Evolutionary conservation across 2,329 filamentous ascomycete genomes (phyloP).

Genomic region (Cladosporium velox): DNA sequence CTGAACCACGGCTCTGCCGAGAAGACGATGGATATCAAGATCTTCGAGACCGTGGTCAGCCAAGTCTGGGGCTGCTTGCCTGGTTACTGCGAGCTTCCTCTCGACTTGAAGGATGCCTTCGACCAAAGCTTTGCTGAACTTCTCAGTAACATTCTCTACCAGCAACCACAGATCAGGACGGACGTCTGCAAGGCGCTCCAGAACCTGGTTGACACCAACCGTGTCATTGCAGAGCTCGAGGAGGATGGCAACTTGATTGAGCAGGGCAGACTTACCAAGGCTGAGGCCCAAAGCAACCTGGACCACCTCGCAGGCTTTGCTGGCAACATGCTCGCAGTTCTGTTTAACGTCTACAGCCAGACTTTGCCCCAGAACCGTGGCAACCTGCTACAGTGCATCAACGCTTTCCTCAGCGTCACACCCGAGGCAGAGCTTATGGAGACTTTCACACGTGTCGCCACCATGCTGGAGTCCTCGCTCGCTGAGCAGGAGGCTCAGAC

Average conservation of each 20-base stretch:
- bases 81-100: constrained; percentile 89
- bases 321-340: constrained; percentile 85
- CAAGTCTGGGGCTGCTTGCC: constrained; percentile 94
- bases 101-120: constrained; percentile 69
- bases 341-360: constrained; percentile 99
- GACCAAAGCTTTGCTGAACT: constrained; percentile 89
- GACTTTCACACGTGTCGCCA: constrained; percentile 84
- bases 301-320: constrained; percentile 77
- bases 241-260: constrained; percentile 71
- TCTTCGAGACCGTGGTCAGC: constrained; percentile 93
- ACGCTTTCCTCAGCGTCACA: constrained; percentile 82
- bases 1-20: constrained; percentile 77
- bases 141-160: constrained; percentile 86
- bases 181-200: constrained; percentile 87
- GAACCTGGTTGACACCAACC: constrained; percentile 87
- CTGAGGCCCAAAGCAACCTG: constrained; percentile 75
- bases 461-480: constrained; percentile 76
- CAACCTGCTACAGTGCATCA: constrained; percentile 90
- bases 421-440: constrained; percentile 69
- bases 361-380: constrained; percentile 90
- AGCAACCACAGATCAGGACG: constrained; percentile 81
- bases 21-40: constrained; percentile 95
- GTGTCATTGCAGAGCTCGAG: constrained; percentile 72
- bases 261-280: constrained; percentile 76
- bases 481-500: constrained; percentile 61